These are phyloP conservation scores for Yarrowia divulgata DNA, from an alignment of 805 yeast genomes.

Conservation along the genomic window DNA sequence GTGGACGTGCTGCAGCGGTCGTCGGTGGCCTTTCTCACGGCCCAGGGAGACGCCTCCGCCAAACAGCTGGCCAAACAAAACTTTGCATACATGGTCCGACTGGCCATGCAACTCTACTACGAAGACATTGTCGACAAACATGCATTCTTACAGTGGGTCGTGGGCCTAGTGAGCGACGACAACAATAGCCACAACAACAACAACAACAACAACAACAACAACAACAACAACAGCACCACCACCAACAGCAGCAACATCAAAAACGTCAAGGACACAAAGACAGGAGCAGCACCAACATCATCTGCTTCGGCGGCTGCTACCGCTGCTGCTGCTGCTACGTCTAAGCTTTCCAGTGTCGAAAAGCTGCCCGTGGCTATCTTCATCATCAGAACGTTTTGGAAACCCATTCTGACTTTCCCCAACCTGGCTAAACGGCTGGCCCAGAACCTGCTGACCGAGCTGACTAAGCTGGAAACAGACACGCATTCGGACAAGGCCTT, in stretches of 20 bases:
- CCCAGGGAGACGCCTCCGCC: constrained; percentile 48
- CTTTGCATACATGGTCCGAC: constrained; percentile 64
- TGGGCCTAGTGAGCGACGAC: constrained; percentile 50
- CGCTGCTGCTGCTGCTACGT: neutral
- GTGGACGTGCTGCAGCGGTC: constrained; percentile 62
- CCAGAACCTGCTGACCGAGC: constrained; percentile 50
- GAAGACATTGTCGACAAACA: constrained; percentile 71
- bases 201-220: neutral
- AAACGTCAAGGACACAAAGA: too few species aligned
- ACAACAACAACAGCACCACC: constrained; percentile 40
- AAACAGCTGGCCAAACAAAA: constrained; percentile 13
- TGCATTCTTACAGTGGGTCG: constrained; percentile 68
- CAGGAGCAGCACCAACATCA: too few species aligned
- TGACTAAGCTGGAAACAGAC: constrained; percentile 6
- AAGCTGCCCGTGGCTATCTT: constrained; percentile 60
- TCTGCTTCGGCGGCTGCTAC: neutral
- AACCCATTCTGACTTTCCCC: constrained; percentile 61
- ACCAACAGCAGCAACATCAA: too few species aligned
- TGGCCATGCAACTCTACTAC: constrained; percentile 69
- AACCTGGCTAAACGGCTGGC: constrained; percentile 69
- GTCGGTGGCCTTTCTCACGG: constrained; percentile 54
- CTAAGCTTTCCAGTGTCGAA: constrained; percentile 45
- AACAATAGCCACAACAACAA: constrained; percentile 40
- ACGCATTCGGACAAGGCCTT: neutral
- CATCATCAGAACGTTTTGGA: constrained; percentile 74